Base-by-base conservation (phyloP, 176 grass and related monocot genomes). In the Chloris gayana region DNA sequence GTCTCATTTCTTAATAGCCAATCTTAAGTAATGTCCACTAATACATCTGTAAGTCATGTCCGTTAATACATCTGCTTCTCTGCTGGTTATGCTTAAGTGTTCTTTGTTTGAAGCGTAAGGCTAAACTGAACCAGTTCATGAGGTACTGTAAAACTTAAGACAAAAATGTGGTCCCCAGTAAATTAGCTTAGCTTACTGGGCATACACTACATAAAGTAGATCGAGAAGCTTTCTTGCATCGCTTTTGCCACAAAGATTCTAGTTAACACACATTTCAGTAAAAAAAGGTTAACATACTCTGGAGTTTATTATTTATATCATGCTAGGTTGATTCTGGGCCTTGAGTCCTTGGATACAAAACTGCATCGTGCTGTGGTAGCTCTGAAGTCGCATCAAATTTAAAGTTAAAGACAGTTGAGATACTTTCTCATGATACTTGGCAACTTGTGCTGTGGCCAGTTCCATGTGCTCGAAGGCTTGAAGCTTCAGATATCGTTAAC, bases 351-450 rank as follows among this genome's bases (percentile, higher is more conserved):
- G 10, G 14, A 26, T 63, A 30, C 60, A 31, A 15, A 63, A 27
- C 76, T 67, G 50, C 21, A 15, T 67, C 63, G 25, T 54, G 18
- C 19, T 54, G 50, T 11, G 69, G 9, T 45, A 79, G 44, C 69
- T 80, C 11, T 7, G 7, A 27, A 30, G 73, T 51, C 38, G 65
- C 67, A 44, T 19, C 85, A 26, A 62, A 60, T 57, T 70, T 6
- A 66, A 51, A 74, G 44, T 70, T 70, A 10, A 67, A 46, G 72
- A 30, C 44, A 15, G 46, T 47, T 41, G 42, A 61, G 72, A 39
- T 31, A 18, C 72, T 82, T 70, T 87, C 39, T 73, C 68, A 67
- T 64, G 69, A 67, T 65, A 32, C 46, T 37, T 75, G 13, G 7
- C n/a, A 24, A 51, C 12, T 54, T 46, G 21, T 51, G 30, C 51